Evolutionary conservation across 2,329 filamentous ascomycete genomes (phyloP), one percentile per base, ranked within the genome.

Genomic region (Dichotomopilus funicola): DNA sequence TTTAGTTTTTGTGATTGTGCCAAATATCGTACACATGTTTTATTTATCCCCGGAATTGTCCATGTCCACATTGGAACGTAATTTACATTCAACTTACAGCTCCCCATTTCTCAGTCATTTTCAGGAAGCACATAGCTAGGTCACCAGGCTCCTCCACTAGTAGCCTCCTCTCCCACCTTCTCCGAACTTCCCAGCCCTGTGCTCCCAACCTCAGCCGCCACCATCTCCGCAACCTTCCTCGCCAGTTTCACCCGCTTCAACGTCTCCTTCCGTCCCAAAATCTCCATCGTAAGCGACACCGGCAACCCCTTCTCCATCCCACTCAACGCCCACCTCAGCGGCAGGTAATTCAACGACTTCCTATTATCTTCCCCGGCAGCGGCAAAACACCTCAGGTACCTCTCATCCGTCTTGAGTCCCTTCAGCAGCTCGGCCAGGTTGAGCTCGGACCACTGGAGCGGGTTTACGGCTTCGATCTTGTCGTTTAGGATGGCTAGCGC

Each of bases 301-400:
- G 65, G 59, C 9, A 64, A 59, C 0, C 68, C 68, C 12, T 63
- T 45, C 27, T 59, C 57, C 11, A 60, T 54, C 5, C 59, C 66
- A 2, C 67, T 35, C n/a, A 71, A 58, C 6, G 63, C 67, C 66
- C 68, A 69, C 1, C 69, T 62, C 19, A 70, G 47, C 12, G 65
- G 58, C 10, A 64, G 63, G 1, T 6, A 47, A 49, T 7, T 45
- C 37, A 2, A 51, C 48, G 3, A 55, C 43, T n/a, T 53, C 0
- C 27, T 27, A 3, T 10, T 10, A 3, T 13, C 19, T 27, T 27
- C 19, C 19, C 19, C 19, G 19, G 19, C 19, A 27, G 19, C 19
- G 19, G 19, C 38, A 9, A 36, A 35, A 9, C 34, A 33, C 8
- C 1, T 19, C 6, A 6, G 2, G 8, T 43, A 55, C 27, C 0